Evolutionary conservation across 805 yeast genomes (phyloP).

Genomic region (Candida insectalens): DNA sequence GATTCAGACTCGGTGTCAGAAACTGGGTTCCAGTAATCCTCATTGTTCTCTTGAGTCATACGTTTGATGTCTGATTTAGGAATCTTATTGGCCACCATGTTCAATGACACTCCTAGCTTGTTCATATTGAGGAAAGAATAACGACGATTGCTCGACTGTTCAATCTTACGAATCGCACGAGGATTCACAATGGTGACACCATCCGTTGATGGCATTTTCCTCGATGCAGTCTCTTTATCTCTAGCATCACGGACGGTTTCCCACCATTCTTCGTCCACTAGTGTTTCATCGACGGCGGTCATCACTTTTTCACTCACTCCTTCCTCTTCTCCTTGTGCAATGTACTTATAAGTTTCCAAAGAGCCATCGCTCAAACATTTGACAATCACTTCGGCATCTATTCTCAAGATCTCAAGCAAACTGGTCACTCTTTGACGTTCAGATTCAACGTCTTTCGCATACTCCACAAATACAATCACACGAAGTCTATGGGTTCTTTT

Average conservation of each 20-base stretch:
- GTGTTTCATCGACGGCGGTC: slow-evolving; percentile 37
- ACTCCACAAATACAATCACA: slow-evolving; percentile 86
- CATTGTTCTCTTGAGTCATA: slow-evolving; percentile 14
- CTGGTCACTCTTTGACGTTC: slow-evolving; percentile 56
- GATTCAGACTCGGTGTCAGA: slow-evolving; percentile 17
- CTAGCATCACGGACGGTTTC: slow-evolving; percentile 53
- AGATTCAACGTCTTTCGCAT: slow-evolving; percentile 53
- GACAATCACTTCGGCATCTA: slow-evolving; percentile 66
- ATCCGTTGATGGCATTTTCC: no score
- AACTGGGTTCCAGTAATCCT: slow-evolving; percentile 13
- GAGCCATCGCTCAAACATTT: slow-evolving; percentile 52
- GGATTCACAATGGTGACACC: slow-evolving; percentile 9
- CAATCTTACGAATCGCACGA: slow-evolving; percentile 19
- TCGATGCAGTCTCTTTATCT: slow-evolving; percentile 14
- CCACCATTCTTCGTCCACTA: slow-evolving; percentile 85
- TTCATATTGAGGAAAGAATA: slow-evolving; percentile 58
- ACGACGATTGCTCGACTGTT: slow-evolving; percentile 27
- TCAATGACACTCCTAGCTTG: slow-evolving; percentile 67
- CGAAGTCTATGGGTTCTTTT: slow-evolving; percentile 62
- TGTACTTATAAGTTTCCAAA: slow-evolving; percentile 57
- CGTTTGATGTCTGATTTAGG: slow-evolving; percentile 23
- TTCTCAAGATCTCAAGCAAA: slow-evolving; percentile 67
- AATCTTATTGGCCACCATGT: slow-evolving; percentile 58
- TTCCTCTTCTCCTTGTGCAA: slow-evolving; percentile 57
- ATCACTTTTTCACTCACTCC: slow-evolving; percentile 21